Evolutionary conservation across 768 basidiomycete species (phyloP), one percentile per base, ranked within the genome.

Genomic region (Kwoniella bestiolae): DNA sequence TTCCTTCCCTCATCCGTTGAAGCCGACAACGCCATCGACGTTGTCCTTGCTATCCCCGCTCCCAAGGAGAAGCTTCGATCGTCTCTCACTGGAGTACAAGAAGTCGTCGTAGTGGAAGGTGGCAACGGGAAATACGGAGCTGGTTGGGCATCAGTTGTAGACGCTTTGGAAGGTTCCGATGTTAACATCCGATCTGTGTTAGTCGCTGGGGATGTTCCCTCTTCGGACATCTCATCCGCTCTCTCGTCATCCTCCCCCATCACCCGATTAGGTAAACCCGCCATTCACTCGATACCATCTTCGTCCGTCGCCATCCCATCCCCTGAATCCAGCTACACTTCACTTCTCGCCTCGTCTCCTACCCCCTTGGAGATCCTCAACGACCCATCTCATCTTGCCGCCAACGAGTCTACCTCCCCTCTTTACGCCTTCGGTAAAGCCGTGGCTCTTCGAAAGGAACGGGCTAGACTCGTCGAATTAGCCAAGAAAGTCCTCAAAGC

Each of bases 361-460:
- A 86, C 91, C 2, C 83, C 77, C 7, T 70, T 98, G 0, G 89
- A 94, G 67, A 85, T 99, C 64, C 85, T 89, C 74, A 98, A 99
- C 81, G 88, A 90, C 3, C 94, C 92, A 0, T 83, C 86, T 46
- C 85, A 90, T 18, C 87, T 92, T 56, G 77, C 86, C 9, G 81
- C 87, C 14, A 69, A 71, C 70, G 93, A 92, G 11, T 91, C 92
- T 18, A 95, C 94, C 9, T 89, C 86, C n/a, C 96, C 95, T 1
- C 92, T 97, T 78, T 97, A 89, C 76, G 95, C 96, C 0, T 86
- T 98, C 35, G 95, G 96, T 12, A 90, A 93, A 49, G 88, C 94
- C 51, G 88, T 91, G 41, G 91, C 90, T 2, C 87, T 92, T 71
- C 77, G 91, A 52, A 90, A 91, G 64, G 85, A 88, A 67, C 86